Conservation (phyloP, 768 basidiomycete species). For the Pulveroboletus sp. region DNA sequence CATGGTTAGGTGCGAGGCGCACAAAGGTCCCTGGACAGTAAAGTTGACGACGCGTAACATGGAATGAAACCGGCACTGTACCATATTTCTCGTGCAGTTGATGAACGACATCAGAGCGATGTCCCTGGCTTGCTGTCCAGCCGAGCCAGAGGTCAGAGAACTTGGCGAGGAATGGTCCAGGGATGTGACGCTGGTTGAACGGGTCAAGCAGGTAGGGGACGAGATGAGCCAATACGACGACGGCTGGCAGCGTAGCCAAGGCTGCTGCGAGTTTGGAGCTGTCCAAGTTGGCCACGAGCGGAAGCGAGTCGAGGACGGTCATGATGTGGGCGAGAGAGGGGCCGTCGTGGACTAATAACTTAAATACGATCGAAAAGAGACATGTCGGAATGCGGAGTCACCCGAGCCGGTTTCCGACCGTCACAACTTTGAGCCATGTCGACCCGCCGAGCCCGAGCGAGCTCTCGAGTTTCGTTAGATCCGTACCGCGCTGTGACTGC, state of each 20-base stretch:
- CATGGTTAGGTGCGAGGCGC: constrained; percentile 72
- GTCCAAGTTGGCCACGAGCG: background rate
- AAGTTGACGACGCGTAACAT: background rate
- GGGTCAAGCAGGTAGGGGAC: constrained; percentile 56
- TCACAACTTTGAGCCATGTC: too few relatives aligned
- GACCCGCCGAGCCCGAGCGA: too few relatives aligned
- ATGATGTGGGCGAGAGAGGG: constrained; percentile 10
- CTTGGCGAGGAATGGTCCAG: constrained; percentile 70
- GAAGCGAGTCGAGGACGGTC: constrained; percentile 11
- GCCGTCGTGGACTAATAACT: background rate
- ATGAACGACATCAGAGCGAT: constrained; percentile 75
- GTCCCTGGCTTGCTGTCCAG: constrained; percentile 59
- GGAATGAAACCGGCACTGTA: constrained; percentile 26
- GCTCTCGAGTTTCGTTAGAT: too few relatives aligned
- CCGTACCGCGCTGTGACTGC: too few relatives aligned
- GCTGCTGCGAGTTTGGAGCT: constrained; percentile 4
- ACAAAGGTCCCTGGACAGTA: constrained; percentile 53
- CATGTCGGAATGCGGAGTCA: too few relatives aligned
- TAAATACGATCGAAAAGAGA: too few relatives aligned
- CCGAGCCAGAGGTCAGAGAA: constrained; percentile 77
- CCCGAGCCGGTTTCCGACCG: too few relatives aligned
- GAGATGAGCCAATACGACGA: constrained; percentile 30
- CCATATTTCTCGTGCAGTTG: constrained; percentile 72
- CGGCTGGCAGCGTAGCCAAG: constrained; percentile 13
- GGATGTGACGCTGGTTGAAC: constrained; percentile 55